Evolutionary conservation across 768 basidiomycete genomes (phyloP).

Genomic region (Clitopilus hobsonii): DNA sequence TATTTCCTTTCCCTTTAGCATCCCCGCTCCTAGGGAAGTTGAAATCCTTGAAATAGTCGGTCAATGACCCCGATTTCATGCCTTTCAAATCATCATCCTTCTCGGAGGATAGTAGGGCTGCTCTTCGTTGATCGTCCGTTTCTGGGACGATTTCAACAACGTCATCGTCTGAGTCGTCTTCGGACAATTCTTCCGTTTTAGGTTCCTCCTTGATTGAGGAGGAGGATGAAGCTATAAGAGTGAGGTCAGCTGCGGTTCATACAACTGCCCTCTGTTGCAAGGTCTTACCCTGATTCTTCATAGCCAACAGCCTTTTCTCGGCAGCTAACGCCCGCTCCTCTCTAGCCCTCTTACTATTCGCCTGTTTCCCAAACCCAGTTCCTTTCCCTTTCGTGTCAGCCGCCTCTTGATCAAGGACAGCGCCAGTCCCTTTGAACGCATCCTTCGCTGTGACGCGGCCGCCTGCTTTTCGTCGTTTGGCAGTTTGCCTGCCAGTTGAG

Average conservation of each 20-base stretch:
- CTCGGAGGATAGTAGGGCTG: slow-evolving; percentile 44
- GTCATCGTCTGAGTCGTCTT: slow-evolving; percentile 17
- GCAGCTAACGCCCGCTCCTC: slow-evolving; percentile 77
- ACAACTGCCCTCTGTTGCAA: neutral
- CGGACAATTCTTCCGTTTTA: slow-evolving; percentile 17
- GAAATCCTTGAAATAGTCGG: slow-evolving; percentile 50
- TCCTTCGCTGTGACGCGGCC: slow-evolving; percentile 57
- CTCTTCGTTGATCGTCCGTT: slow-evolving; percentile 44
- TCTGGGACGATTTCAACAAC: slow-evolving; percentile 35
- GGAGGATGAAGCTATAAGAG: slow-evolving; percentile 2
- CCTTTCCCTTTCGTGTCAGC: slow-evolving; percentile 37
- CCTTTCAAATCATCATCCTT: slow-evolving; percentile 36
- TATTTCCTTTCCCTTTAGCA: slow-evolving; percentile 6
- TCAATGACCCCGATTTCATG: slow-evolving; percentile 32
- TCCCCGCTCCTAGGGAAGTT: slow-evolving; percentile 25
- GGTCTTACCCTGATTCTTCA: slow-evolving; percentile 30
- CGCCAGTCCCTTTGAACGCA: slow-evolving; percentile 58
- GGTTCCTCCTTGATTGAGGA: slow-evolving; percentile 4
- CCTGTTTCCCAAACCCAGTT: slow-evolving; percentile 67
- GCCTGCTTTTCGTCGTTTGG: slow-evolving; percentile 69
- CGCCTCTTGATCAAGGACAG: slow-evolving; percentile 39
- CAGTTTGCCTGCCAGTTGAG: slow-evolving; percentile 57
- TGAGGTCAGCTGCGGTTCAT: neutral
- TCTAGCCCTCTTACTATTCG: slow-evolving; percentile 70
- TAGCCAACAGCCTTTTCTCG: slow-evolving; percentile 51